phyloP scores from a whole-genome alignment of 139 green algal species.

The Micromonas commoda region DNA sequence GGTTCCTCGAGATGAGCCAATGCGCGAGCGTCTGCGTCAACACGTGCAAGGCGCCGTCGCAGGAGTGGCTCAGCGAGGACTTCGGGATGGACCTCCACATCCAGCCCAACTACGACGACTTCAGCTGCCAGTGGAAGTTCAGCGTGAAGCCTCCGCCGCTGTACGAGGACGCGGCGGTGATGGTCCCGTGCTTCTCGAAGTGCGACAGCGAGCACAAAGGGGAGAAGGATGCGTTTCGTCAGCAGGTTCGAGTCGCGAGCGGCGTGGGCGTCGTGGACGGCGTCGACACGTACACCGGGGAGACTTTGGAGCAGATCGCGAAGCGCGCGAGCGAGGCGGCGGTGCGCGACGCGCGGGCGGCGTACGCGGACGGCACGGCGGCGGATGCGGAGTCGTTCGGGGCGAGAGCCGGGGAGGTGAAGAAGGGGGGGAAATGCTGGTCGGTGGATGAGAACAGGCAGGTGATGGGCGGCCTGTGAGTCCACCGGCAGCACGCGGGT shows the following conservation, averaged over 20 bases:
- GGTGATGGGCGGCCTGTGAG: not conserved
- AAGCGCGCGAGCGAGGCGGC: slow-evolving; percentile 18
- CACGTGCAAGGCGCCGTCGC: slow-evolving; percentile 36
- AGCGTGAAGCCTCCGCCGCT: slow-evolving; percentile 27
- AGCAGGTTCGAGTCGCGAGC: not conserved
- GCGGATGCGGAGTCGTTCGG: not conserved
- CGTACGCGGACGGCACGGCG: slow-evolving; percentile 21
- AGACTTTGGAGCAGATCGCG: slow-evolving; percentile 32
- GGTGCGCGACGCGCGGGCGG: not conserved
- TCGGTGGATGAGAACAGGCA: slow-evolving; percentile 13
- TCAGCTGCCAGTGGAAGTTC: slow-evolving; percentile 36
- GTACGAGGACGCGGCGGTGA: slow-evolving; percentile 33
- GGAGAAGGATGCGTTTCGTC: slow-evolving; percentile 31
- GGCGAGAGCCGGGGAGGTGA: slow-evolving; percentile 7
- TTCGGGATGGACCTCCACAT: slow-evolving; percentile 38
- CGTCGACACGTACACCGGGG: slow-evolving; percentile 29
- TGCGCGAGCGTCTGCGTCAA: slow-evolving; percentile 42
- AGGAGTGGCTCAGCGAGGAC: slow-evolving; percentile 37
- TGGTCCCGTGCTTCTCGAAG: slow-evolving; percentile 36
- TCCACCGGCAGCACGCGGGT: too few relatives aligned
- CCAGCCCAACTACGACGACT: slow-evolving; percentile 42
- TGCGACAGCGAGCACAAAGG: slow-evolving; percentile 30
- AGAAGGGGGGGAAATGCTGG: slow-evolving; percentile 30
- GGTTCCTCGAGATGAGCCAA: slow-evolving; percentile 29
- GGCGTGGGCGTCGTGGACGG: slow-evolving; percentile 29